Conservation (phyloP, 805 yeast genomes). For the Maudiozyma saulgeensis region DNA sequence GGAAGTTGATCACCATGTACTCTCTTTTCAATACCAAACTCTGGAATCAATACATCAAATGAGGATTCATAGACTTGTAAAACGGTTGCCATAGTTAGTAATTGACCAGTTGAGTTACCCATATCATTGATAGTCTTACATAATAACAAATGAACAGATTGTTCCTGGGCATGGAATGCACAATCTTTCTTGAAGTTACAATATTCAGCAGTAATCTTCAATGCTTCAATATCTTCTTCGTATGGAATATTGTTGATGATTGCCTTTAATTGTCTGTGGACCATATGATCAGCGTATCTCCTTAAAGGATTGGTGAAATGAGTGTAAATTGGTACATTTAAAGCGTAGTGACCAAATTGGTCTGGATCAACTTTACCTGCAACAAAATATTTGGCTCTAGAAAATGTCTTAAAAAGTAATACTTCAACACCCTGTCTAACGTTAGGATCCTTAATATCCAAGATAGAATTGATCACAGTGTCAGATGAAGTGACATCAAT, state of each 20-base stretch:
- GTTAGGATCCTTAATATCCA: slow-evolving; percentile 49
- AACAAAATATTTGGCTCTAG: slow-evolving; percentile 76
- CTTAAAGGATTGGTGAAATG: slow-evolving; percentile 90
- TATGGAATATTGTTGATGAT: slow-evolving; percentile 40
- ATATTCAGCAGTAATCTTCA: slow-evolving; percentile 79
- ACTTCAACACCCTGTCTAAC: slow-evolving; percentile 71
- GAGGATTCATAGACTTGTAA: slow-evolving; percentile 92
- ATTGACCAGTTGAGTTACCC: slow-evolving; percentile 64
- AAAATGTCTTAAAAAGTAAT: slow-evolving; percentile 68
- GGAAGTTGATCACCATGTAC: slow-evolving; percentile 98
- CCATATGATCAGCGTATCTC: slow-evolving; percentile 85
- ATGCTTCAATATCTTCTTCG: slow-evolving; percentile 51
- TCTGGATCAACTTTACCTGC: slow-evolving; percentile 83
- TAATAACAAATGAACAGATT: slow-evolving; percentile 76
- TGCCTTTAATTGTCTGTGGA: slow-evolving; percentile 80
- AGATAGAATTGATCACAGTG: slow-evolving; percentile 60
- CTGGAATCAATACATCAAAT: slow-evolving; percentile 86
- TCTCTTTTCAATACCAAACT: slow-evolving; percentile 88
- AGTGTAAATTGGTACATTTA: slow-evolving; percentile 77
- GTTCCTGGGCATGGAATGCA: slow-evolving; percentile 87
- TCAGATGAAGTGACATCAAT: slow-evolving; percentile 70
- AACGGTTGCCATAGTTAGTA: slow-evolving; percentile 77
- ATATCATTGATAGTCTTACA: slow-evolving; percentile 77
- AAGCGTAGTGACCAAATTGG: slow-evolving; percentile 66
- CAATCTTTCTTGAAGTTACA: slow-evolving; percentile 95